Percentiles rank a stretch among this genome's conserved stretches.
These are phyloP conservation scores for Phaeosphaeria sp. DNA, from an alignment of 2,329 filamentous ascomycete species.

Conservation along the genomic window DNA sequence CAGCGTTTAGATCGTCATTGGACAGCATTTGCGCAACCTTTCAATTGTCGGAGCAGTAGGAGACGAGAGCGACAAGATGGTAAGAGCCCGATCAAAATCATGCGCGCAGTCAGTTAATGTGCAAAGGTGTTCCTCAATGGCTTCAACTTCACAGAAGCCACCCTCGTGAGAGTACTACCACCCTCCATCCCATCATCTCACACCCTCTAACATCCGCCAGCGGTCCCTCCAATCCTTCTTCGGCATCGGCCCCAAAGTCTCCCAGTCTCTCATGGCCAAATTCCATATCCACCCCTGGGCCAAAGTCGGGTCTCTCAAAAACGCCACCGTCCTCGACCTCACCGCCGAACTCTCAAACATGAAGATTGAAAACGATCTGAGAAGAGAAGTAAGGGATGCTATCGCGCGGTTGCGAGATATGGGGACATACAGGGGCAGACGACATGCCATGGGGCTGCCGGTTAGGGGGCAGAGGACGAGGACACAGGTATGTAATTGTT, in stretches of 20 bases:
- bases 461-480: conserved; percentile 90
- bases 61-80: conserved; percentile 29
- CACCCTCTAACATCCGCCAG: conserved; percentile 46
- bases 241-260: conserved; percentile 44
- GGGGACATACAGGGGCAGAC: conserved; percentile 83
- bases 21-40: conserved; percentile 5
- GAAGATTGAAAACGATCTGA: conserved; percentile 91
- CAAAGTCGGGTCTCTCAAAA: conserved; percentile 75
- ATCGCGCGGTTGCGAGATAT: conserved; percentile 88
- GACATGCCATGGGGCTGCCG: conserved; percentile 92
- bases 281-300: conserved; percentile 86
- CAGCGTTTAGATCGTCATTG: not conserved
- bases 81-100: conserved; percentile 14
- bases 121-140: conserved; percentile 81
- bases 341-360: conserved; percentile 86
- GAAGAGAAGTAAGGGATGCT: conserved; percentile 79
- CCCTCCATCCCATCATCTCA: conserved; percentile 37
- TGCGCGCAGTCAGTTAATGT: conserved; percentile 15
- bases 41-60: conserved; percentile 18
- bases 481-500: conserved; percentile 69
- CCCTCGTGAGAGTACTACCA: conserved; percentile 76
- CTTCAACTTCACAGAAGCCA: conserved; percentile 81
- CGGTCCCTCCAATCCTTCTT: conserved; percentile 67
- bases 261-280: conserved; percentile 81
- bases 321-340: conserved; percentile 79